Evolutionary conservation across 768 basidiomycete species (phyloP).

Genomic region (Leccinellum rugosiceps): DNA sequence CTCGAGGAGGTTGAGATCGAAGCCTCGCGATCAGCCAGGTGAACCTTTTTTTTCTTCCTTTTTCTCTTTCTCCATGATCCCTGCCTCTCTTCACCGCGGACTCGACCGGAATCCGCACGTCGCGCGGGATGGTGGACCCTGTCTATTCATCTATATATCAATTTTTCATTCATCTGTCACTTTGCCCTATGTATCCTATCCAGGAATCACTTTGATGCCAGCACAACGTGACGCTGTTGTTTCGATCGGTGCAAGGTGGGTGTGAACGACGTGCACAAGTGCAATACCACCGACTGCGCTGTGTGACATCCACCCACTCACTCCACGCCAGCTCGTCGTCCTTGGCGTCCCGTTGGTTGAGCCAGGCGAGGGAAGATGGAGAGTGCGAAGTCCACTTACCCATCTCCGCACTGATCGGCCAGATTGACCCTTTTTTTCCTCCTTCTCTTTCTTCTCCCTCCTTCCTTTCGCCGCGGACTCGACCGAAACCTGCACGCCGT

Average conservation of each 20-base stretch:
- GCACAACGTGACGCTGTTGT: not conserved
- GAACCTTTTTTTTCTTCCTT: not conserved
- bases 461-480: not conserved
- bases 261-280: not conserved
- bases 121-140: not conserved
- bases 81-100: not conserved
- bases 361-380: not conserved
- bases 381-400: not conserved
- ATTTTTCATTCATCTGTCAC: not conserved
- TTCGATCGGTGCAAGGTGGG: not conserved
- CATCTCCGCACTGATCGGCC: not conserved
- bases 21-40: not conserved
- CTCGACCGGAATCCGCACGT: not conserved
- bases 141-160: not conserved
- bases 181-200: not conserved
- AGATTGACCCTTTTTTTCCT: not conserved
- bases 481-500: not conserved
- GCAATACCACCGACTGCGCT: not conserved
- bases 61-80: not conserved
- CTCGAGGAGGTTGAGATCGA: not conserved
- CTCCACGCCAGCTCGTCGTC: not conserved
- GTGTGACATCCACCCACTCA: not conserved
- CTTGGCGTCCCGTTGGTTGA: not conserved
- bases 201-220: not conserved
- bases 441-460: not conserved